Conservation (phyloP, 495 filamentous ascomycete genomes). For the Choiromyces venosus region DNA sequence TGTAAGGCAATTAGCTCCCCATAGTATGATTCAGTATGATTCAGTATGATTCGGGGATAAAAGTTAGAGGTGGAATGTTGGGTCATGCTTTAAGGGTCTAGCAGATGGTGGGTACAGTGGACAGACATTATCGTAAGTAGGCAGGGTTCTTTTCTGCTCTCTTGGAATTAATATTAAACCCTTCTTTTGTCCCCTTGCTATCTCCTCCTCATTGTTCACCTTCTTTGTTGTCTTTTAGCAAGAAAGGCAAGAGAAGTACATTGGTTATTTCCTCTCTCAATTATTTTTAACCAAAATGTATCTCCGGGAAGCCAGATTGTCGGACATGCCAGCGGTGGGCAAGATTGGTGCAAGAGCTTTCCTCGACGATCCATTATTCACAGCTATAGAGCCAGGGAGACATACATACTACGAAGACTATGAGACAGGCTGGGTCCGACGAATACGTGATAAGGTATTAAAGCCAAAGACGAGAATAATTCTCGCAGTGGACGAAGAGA, state of each 20-base stretch:
- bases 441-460: slow-evolving; percentile 6
- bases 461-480: background rate
- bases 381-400: slow-evolving; percentile 11
- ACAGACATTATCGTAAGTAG: background rate
- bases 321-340: slow-evolving; percentile 22
- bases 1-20: background rate
- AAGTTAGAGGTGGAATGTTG: background rate
- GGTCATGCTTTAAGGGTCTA: background rate
- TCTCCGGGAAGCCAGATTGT: slow-evolving; percentile 14
- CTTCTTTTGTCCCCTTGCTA: slow-evolving; percentile 15
- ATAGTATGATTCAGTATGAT: background rate
- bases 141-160: background rate
- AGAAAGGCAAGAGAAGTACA: background rate
- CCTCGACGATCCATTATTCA: slow-evolving; percentile 16
- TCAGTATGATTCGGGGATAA: background rate
- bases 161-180: background rate
- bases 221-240: background rate
- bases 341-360: slow-evolving; percentile 18
- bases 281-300: slow-evolving; percentile 13
- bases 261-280: background rate
- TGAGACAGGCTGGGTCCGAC: background rate
- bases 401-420: slow-evolving; percentile 26
- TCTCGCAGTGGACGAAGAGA: background rate
- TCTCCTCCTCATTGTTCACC: background rate
- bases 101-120: background rate